Evolutionary conservation across 257 asterid species (phyloP).

Genomic region (Solanum corneliomulleri): DNA sequence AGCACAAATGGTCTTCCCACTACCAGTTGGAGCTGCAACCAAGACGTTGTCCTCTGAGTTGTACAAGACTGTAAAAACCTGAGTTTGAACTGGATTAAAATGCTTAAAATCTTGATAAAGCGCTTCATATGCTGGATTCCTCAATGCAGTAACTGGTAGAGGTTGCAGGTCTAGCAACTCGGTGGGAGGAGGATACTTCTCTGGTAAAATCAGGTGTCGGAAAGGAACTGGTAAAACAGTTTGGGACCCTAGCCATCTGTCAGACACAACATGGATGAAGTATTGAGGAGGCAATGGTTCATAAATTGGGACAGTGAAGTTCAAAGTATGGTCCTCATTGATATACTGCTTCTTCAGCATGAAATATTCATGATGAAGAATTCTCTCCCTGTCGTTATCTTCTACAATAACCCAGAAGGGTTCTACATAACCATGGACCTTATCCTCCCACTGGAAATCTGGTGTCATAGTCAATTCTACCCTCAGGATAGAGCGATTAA

Average conservation of each 20-base stretch:
- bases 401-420: constrained; percentile 36
- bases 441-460: constrained; percentile 34
- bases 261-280: constrained; percentile 25
- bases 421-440: constrained; percentile 33
- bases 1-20: constrained; percentile 34
- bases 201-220: constrained; percentile 29
- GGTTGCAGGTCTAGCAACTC: constrained; percentile 33
- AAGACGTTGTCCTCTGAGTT: constrained; percentile 22
- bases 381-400: constrained; percentile 26
- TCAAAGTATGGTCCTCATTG: constrained; percentile 25
- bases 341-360: constrained; percentile 25
- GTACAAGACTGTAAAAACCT: constrained; percentile 15
- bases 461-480: constrained; percentile 29
- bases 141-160: constrained; percentile 25
- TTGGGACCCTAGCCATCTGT: constrained; percentile 30
- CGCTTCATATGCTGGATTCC: constrained; percentile 23
- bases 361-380: constrained; percentile 30
- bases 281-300: constrained; percentile 35
- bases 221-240: constrained; percentile 26
- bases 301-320: constrained; percentile 23
- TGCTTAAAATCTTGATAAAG: constrained; percentile 23
- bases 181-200: constrained; percentile 30
- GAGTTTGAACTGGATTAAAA: constrained; percentile 37
- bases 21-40: constrained; percentile 34
- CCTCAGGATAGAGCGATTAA: constrained; percentile 26